Conservation (phyloP, 495 filamentous ascomycete species). For the Aspergillus indologenus region DNA sequence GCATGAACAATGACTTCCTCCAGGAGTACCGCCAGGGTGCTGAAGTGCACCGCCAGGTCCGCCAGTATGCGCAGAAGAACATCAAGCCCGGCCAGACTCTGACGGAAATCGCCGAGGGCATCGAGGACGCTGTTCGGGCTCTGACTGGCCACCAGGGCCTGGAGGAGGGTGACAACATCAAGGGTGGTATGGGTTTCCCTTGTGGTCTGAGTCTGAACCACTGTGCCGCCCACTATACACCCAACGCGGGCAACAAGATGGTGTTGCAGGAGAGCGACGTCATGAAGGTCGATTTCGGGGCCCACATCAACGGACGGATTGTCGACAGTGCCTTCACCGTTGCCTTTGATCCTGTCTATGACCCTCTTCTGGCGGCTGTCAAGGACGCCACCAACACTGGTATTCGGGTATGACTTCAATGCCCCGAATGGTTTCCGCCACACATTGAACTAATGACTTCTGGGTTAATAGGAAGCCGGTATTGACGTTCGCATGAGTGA, state of each 20-base stretch:
- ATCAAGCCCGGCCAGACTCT: constrained; percentile 80
- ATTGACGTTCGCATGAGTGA: constrained; percentile 78
- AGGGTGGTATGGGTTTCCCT: constrained; percentile 86
- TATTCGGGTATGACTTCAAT: constrained; percentile 48
- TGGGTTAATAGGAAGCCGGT: constrained; percentile 58
- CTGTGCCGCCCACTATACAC: constrained; percentile 84
- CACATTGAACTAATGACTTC: background rate
- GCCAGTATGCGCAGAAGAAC: constrained; percentile 74
- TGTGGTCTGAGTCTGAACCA: constrained; percentile 84
- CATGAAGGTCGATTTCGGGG: constrained; percentile 91
- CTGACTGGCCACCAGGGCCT: constrained; percentile 75
- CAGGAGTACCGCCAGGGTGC: constrained; percentile 83
- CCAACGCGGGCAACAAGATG: constrained; percentile 88
- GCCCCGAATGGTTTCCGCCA: background rate
- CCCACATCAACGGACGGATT: constrained; percentile 86
- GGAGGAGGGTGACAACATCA: constrained; percentile 71
- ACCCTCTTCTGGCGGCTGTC: constrained; percentile 76
- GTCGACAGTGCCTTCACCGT: constrained; percentile 93
- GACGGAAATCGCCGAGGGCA: constrained; percentile 78
- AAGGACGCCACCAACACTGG: constrained; percentile 87
- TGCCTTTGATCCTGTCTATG: constrained; percentile 81
- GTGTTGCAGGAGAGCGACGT: constrained; percentile 78
- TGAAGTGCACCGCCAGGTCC: constrained; percentile 84
- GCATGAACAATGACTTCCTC: constrained; percentile 79
- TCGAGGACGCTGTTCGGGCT: constrained; percentile 80